Base-by-base conservation (phyloP, 139 green algal species). In the Tetradesmus lagerheimii region DNA sequence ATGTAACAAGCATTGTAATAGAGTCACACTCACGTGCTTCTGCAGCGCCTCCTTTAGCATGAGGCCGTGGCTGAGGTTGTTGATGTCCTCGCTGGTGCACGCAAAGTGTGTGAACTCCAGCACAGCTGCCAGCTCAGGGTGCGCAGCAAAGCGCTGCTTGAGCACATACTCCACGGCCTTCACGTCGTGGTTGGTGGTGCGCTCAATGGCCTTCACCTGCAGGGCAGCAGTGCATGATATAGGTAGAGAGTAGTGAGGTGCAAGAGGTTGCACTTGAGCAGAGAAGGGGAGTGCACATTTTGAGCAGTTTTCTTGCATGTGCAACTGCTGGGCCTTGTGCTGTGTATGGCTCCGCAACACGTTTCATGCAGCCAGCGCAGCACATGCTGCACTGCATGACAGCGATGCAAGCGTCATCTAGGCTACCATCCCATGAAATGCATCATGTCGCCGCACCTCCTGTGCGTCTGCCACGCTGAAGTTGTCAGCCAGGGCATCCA, bases 121-220 rank as follows among this genome's bases (percentile, higher is more conserved):
- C 66, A 98, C 94, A 64, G 93, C 92, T 14, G 90, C 89, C 64
- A 98, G 92, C 94, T 98, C 95, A 2, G 83, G 66, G 83, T 93
- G 34, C 11, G 9, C 37, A 15, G 27, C 78, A 75, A 99, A 96
- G 23, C 86, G 91, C 29, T 96, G 89, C 92, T 99, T 99, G 34
- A 99, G 92, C 31, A 99, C 96, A 86, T 99, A 99, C 94, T 99
- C 98, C 9, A 99, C 94, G 5, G 98, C 98, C 93, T 99, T 99
- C 25, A 99, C 98, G 92, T 99, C 98, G 94, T 99, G 98, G 93
- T 99, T 99, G 89, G 98, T 99, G 6, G 94, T 98, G 41, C 94
- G 94, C 94, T 99, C 98, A 27, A 99, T 93, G 15, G 94, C 92
- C 93, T 99, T 98, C 6, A 98, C 95, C 87, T 94, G 83, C 27